These are phyloP conservation scores for Lentinus polychrous DNA, from an alignment of 1,284 basidiomycete genomes.

Conservation along the genomic window DNA sequence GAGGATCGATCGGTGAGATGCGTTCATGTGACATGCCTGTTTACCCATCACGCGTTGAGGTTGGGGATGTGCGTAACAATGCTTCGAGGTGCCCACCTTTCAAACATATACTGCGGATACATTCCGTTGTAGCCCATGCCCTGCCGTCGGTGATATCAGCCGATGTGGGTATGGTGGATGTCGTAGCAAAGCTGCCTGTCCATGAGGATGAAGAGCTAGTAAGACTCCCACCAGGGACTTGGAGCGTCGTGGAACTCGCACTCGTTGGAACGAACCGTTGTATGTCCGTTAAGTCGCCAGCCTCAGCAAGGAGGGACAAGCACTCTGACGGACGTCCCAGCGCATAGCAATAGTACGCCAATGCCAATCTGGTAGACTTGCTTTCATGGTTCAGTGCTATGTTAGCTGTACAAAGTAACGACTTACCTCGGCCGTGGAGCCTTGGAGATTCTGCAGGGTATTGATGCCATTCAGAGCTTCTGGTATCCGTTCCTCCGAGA, in stretches of 20 bases:
- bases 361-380: conserved; percentile 53
- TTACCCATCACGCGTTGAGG: conserved; percentile 2
- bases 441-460: conserved; percentile 40
- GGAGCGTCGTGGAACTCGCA: conserved; percentile 33
- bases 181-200: conserved; percentile 40
- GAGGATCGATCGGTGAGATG: conserved; percentile 39
- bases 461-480: conserved; percentile 49
- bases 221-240: conserved; percentile 26
- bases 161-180: conserved; percentile 22
- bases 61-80: neutral
- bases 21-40: conserved; percentile 48
- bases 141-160: conserved; percentile 55
- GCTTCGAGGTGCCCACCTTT: conserved; percentile 42
- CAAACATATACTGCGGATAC: conserved; percentile 60
- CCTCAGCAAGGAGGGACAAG: conserved; percentile 46
- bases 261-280: conserved; percentile 46
- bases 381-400: conserved; percentile 4
- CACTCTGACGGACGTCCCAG: conserved; percentile 60
- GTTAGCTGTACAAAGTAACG: conserved; percentile 9
- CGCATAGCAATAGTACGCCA: conserved; percentile 76
- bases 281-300: conserved; percentile 47
- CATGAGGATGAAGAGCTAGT: conserved; percentile 39
- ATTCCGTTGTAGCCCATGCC: conserved; percentile 59
- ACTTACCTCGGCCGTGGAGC: conserved; percentile 57
- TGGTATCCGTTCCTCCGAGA: conserved; percentile 46